Evolutionary conservation across 306 rosid genomes (phyloP), one percentile per base, ranked within the genome.

Genomic region (Malus fusca): DNA sequence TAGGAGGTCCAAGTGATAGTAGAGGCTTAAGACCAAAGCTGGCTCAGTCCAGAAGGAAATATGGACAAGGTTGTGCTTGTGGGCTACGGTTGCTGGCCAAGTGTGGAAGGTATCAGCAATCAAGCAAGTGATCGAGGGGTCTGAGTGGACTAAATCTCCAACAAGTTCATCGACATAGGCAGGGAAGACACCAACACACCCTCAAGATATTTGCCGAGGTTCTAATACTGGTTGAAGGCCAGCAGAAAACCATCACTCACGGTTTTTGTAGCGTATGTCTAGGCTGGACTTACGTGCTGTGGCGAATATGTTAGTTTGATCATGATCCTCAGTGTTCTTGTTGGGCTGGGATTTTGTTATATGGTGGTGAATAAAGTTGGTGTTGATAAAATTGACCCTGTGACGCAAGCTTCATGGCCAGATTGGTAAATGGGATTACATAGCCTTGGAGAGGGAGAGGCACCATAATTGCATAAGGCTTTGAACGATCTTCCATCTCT

Each of bases 1-100:
- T 13, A 77, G 85, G 33, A 84, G 80, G 44, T 77, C 84, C 75
- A 77, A 63, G 80, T 77, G 85, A 66, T 74, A 69, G 75, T 80
- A 64, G 8, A 81, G 75, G n/a, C 58, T 31, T 0, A 77, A 59
- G 53, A 74, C 75, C 3, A 80, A 8, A 64, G 74, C 82, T 33
- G 87, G 87, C 77, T 80, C 40, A 35, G 40, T 35, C 2, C 42
- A 37, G 42, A 37, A 37, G 42, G 42, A 7, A 37, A 37, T 37
- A 43, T 73, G 33, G 43, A 77, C 55, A 58, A 84, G 82, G 10
- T 80, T 77, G 35, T 80, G 71, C 66, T 80, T 77, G 11, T 69
- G 59, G 72, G 87, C 80, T 42, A 80, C 69, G 66, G 30, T 26
- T 1, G 74, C 33, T 18, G 71, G 6, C 80, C 82, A 80, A 0